Conservation (phyloP, 1,139 yeast species). For the Arxiozyma heterogenica region DNA sequence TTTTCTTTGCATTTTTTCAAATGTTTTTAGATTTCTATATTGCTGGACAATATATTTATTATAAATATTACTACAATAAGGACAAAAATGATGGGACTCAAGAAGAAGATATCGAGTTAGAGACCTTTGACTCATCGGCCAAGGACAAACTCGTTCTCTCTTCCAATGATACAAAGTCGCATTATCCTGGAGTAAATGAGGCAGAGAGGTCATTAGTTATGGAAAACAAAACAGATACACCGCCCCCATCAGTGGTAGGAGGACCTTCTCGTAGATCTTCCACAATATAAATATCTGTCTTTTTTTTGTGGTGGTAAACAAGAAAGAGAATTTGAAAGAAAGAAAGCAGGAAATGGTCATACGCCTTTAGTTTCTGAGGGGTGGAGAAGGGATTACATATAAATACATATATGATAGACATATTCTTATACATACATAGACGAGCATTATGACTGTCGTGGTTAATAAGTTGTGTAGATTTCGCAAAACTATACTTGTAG, state of each 20-base stretch:
- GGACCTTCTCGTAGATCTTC: conserved; percentile 3
- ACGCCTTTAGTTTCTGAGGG: no score
- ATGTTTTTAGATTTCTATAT: conserved; percentile 67
- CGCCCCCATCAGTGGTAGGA: neutral
- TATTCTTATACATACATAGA: neutral
- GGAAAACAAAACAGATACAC: conserved; percentile 8
- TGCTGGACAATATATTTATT: conserved; percentile 65
- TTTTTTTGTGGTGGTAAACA: neutral
- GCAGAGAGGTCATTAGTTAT: neutral
- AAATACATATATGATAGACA: neutral
- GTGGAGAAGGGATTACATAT: no score
- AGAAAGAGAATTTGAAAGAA: neutral
- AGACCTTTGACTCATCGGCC: conserved; percentile 1
- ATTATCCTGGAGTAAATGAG: neutral
- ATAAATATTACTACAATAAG: conserved; percentile 32
- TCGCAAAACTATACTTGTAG: neutral
- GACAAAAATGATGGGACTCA: neutral
- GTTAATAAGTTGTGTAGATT: no score
- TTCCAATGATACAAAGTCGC: neutral
- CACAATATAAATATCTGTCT: neutral
- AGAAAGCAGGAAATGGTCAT: neutral
- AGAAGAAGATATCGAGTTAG: conserved; percentile 5
- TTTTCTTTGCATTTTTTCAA: conserved; percentile 74
- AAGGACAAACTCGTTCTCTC: neutral
- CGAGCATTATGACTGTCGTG: neutral